Evolutionary conservation across 495 filamentous ascomycete genomes (phyloP).

Genomic region (Annulohypoxylon nitens): DNA sequence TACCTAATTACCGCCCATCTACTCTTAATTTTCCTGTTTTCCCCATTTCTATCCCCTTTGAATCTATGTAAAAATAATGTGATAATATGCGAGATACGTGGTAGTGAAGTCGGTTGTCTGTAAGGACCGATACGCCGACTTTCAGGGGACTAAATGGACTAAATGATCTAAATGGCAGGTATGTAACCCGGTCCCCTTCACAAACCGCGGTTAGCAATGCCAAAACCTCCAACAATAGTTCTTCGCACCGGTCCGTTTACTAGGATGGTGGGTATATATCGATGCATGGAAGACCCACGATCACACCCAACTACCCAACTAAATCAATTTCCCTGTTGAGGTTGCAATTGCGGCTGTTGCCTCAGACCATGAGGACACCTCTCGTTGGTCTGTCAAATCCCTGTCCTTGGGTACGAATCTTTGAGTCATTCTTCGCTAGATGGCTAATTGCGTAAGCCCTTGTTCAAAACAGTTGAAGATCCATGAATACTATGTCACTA

Average conservation of each 20-base stretch:
- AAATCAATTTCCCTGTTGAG: slow-evolving; percentile 9
- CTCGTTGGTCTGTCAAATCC: not conserved
- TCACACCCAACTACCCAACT: slow-evolving; percentile 8
- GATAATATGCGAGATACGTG: not conserved
- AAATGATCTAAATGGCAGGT: not conserved
- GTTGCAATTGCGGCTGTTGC: slow-evolving; percentile 14
- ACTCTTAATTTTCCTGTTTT: not conserved
- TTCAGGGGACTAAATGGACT: not conserved
- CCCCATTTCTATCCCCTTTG: not conserved
- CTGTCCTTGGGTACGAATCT: not conserved
- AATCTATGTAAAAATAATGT: not conserved
- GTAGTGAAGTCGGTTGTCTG: not conserved
- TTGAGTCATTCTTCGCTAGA: slow-evolving; percentile 13
- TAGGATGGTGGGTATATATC: not conserved
- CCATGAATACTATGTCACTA: no score
- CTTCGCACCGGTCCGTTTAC: slow-evolving; percentile 16
- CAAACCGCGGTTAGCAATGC: not conserved
- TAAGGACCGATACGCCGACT: slow-evolving; percentile 14
- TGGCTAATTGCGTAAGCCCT: no score
- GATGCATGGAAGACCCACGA: slow-evolving; percentile 7
- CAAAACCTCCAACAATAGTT: not conserved
- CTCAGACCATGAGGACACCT: not conserved
- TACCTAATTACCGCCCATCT: not conserved
- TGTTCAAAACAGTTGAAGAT: no score
- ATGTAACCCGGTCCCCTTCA: not conserved